phyloP scores from a whole-genome alignment of 148 eudicot species.

The Rhododendron henanense region DNA sequence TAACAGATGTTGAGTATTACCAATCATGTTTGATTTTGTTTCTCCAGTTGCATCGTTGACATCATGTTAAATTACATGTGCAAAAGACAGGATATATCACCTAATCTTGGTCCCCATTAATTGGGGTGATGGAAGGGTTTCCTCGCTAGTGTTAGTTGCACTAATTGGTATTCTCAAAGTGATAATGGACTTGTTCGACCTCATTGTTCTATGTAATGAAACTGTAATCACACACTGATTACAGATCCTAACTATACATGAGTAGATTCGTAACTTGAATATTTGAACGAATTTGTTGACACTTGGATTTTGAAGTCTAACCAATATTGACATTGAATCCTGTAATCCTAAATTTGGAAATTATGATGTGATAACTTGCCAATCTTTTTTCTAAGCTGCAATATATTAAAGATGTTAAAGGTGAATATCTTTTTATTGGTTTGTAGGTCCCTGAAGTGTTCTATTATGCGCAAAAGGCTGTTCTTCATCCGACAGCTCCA shows the following conservation, averaged over 20 bases:
- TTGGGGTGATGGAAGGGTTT: not conserved
- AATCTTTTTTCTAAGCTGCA: not conserved
- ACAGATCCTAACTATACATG: not conserved
- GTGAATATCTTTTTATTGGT: not conserved
- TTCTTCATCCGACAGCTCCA: constrained; percentile 69
- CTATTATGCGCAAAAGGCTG: constrained; percentile 64
- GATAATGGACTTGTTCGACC: not conserved
- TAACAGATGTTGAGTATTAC: not conserved
- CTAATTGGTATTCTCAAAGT: not conserved
- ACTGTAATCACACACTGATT: not conserved
- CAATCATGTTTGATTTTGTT: not conserved
- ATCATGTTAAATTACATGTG: not conserved
- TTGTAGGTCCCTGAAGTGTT: constrained; percentile 60
- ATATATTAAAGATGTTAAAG: not conserved
- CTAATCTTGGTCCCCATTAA: not conserved
- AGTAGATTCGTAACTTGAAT: not conserved
- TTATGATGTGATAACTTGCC: not conserved
- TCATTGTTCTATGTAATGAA: no score
- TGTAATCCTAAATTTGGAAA: not conserved
- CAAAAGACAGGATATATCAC: not conserved
- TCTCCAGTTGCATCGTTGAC: not conserved
- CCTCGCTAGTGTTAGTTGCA: not conserved
- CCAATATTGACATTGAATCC: not conserved
- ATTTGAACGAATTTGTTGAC: not conserved
- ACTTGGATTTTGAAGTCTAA: not conserved